Evolutionary conservation across 2,329 filamentous ascomycete species (phyloP).

Genomic region (Beauveria pseudobassiana): DNA sequence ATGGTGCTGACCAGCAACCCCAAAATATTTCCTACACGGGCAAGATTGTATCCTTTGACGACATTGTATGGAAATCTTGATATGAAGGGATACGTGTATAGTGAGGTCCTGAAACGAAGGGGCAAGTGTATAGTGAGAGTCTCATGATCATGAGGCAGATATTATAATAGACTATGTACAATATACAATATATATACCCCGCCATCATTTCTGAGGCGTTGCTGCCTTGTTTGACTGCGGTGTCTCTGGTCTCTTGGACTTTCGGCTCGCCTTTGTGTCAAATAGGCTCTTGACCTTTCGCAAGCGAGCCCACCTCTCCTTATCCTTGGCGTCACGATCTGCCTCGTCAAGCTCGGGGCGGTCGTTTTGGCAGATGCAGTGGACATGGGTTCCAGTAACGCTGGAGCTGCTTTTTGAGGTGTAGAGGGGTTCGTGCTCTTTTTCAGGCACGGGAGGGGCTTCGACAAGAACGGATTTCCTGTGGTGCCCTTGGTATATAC

Average conservation of each 20-base stretch:
- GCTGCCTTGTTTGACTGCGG: conserved; percentile 2
- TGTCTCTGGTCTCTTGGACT: conserved; percentile 37
- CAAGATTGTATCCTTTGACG: conserved; percentile 31
- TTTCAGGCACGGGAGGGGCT: conserved; percentile 11
- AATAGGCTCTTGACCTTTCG: conserved; percentile 65
- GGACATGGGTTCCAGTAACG: background rate
- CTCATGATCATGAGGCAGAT: background rate
- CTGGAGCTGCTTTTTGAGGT: conserved; percentile 7
- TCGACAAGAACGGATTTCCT: conserved; percentile 16
- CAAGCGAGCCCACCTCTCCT: conserved; percentile 65
- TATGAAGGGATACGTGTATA: background rate
- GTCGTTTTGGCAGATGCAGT: background rate
- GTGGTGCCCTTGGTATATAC: conserved; percentile 25
- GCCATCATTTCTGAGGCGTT: conserved; percentile 1
- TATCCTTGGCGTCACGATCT: conserved; percentile 51
- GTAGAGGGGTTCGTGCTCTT: conserved; percentile 17
- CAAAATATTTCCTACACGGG: conserved; percentile 29
- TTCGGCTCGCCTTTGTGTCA: conserved; percentile 55
- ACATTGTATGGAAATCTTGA: conserved; percentile 27
- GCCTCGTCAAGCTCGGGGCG: conserved; percentile 32
- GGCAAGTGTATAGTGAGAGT: background rate
- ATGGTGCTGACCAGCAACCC: conserved; percentile 22
- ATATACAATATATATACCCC: conserved; percentile 1
- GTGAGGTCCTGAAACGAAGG: background rate
- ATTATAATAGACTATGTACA: conserved; percentile 12